Conservation (phyloP, 2,329 filamentous ascomycete genomes). For the Cercospora zeae-maydis region DNA sequence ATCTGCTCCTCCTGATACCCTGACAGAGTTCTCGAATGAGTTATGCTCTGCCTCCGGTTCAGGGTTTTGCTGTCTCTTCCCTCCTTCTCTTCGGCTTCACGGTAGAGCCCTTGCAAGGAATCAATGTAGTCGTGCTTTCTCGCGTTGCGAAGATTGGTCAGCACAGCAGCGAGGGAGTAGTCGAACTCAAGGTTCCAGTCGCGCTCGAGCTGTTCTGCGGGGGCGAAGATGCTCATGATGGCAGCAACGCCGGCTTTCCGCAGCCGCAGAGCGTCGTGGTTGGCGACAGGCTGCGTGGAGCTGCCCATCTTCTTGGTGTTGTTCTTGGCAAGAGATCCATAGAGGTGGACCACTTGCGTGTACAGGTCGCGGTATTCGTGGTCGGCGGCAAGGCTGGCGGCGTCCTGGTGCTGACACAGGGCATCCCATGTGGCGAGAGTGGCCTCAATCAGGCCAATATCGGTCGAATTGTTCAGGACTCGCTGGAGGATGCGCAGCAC, state of each 20-base stretch:
- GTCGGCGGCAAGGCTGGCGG: slow-evolving; percentile 78
- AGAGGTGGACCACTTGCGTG: slow-evolving; percentile 73
- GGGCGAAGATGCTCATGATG: slow-evolving; percentile 73
- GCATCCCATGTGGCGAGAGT: slow-evolving; percentile 81
- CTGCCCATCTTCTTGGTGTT: slow-evolving; percentile 35
- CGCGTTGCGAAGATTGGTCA: slow-evolving; percentile 80
- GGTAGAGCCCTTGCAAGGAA: slow-evolving; percentile 62
- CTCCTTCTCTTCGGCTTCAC: slow-evolving; percentile 63
- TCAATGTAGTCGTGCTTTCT: slow-evolving; percentile 64
- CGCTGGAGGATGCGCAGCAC: slow-evolving; percentile 80
- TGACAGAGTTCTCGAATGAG: slow-evolving; percentile 68
- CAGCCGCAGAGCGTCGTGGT: slow-evolving; percentile 68
- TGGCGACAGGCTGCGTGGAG: slow-evolving; percentile 41
- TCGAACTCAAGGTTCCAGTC: slow-evolving; percentile 57
- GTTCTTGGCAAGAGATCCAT: slow-evolving; percentile 71
- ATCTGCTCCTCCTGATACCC: slow-evolving; percentile 54
- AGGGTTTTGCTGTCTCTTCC: slow-evolving; percentile 58
- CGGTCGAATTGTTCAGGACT: slow-evolving; percentile 71
- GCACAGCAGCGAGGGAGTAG: slow-evolving; percentile 75
- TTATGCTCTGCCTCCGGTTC: slow-evolving; percentile 71
- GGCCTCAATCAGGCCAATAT: slow-evolving; percentile 90
- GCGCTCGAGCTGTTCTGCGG: slow-evolving; percentile 57
- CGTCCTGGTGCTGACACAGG: slow-evolving; percentile 86
- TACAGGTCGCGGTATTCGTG: slow-evolving; percentile 79
- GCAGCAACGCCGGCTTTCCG: slow-evolving; percentile 60